Percentiles rank a stretch among this genome's conserved stretches.
Conservation (phyloP, 352 stramenopile genomes). For the Phytophthora macrochlamydospora region DNA sequence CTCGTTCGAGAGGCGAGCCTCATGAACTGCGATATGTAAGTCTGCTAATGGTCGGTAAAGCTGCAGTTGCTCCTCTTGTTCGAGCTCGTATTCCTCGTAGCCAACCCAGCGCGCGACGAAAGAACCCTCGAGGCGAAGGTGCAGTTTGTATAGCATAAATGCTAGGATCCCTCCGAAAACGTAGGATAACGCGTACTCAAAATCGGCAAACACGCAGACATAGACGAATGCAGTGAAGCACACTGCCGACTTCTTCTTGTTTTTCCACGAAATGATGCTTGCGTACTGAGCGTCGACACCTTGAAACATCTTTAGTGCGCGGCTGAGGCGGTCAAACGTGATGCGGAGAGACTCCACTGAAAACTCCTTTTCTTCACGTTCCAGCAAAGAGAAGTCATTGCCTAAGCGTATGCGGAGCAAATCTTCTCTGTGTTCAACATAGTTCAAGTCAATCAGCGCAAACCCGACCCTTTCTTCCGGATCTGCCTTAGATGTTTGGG, state of each 20-base stretch:
- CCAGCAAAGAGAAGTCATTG: constrained; percentile 56
- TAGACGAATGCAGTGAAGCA: constrained; percentile 67
- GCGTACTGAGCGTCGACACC: constrained; percentile 78
- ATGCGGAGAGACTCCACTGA: constrained; percentile 76
- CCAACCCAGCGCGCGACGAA: constrained; percentile 77
- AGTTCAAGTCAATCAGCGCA: constrained; percentile 63
- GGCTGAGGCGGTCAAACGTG: constrained; percentile 77
- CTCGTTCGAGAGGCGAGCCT: constrained; percentile 58
- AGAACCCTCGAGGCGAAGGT: constrained; percentile 64
- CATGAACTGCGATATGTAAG: constrained; percentile 74
- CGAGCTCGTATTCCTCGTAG: constrained; percentile 77
- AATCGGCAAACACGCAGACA: constrained; percentile 69
- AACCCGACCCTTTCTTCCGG: constrained; percentile 58
- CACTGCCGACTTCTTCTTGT: constrained; percentile 79
- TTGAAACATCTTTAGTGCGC: constrained; percentile 71
- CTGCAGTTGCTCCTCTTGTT: constrained; percentile 75
- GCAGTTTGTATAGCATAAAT: constrained; percentile 84
- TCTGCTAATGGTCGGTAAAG: constrained; percentile 77
- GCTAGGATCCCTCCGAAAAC: constrained; percentile 61
- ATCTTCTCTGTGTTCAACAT: constrained; percentile 75
- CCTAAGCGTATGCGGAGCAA: constrained; percentile 63
- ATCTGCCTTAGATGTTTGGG: constrained; percentile 32
- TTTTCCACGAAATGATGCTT: constrained; percentile 87
- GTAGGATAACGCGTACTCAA: constrained; percentile 79
- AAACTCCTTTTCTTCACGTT: constrained; percentile 79